These are phyloP conservation scores for Wickerhamomyces subpelliculosus DNA, from an alignment of 805 yeast species.

Conservation along the genomic window DNA sequence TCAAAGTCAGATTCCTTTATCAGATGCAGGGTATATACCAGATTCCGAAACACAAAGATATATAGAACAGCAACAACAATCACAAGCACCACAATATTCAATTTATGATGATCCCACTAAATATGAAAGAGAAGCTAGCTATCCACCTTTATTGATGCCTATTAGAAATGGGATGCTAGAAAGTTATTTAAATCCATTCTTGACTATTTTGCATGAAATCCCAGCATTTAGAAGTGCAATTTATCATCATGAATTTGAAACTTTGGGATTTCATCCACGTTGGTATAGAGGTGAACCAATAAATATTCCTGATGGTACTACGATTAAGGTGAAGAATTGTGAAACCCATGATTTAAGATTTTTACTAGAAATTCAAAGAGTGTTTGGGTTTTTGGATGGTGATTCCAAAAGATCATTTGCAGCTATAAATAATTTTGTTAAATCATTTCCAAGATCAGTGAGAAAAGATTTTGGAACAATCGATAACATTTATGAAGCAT, in stretches of 20 bases:
- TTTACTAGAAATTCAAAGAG: constrained; percentile 31
- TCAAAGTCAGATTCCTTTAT: neutral
- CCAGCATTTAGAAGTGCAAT: constrained; percentile 26
- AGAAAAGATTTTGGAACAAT: constrained; percentile 7
- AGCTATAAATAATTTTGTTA: constrained; percentile 26
- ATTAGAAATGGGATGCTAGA: constrained; percentile 25
- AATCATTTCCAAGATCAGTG: constrained; percentile 21
- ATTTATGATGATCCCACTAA: constrained; percentile 27
- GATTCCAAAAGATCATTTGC: constrained; percentile 31
- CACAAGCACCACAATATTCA: constrained; percentile 4
- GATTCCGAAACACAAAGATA: neutral
- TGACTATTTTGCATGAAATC: constrained; percentile 32
- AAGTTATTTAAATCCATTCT: constrained; percentile 34
- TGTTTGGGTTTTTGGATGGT: constrained; percentile 30
- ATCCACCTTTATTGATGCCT: constrained; percentile 31
- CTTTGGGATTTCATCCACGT: constrained; percentile 28
- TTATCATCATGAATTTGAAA: constrained; percentile 23
- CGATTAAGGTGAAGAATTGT: constrained; percentile 13
- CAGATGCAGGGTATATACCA: neutral
- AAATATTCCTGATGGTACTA: constrained; percentile 4
- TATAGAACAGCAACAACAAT: neutral
- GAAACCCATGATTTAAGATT: constrained; percentile 21
- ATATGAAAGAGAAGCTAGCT: constrained; percentile 13
- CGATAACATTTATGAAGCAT: constrained; percentile 15
- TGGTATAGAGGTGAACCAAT: constrained; percentile 32